Evolutionary conservation across 2,329 filamentous ascomycete genomes (phyloP).

Genomic region (Colletotrichum truncatum): DNA sequence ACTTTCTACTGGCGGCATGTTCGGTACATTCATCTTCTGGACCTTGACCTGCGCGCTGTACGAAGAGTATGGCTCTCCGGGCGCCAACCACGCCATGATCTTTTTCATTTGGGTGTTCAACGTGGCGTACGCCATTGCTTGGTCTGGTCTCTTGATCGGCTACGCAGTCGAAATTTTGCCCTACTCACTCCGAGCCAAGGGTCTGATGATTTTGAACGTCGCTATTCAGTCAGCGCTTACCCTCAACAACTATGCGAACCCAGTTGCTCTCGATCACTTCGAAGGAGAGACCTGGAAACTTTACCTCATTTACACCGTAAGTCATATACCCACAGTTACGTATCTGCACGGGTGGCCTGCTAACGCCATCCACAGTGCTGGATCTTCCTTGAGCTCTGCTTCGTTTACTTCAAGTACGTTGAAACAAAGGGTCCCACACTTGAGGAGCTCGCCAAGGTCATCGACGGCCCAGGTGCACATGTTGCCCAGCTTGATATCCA

Average conservation of each 20-base stretch:
- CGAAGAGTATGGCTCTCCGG: constrained; percentile 46
- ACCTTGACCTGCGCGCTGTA: constrained; percentile 55
- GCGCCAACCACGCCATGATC: constrained; percentile 52
- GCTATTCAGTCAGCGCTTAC: constrained; percentile 63
- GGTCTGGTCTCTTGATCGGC: constrained; percentile 65
- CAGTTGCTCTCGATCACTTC: constrained; percentile 61
- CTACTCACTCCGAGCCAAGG: constrained; percentile 60
- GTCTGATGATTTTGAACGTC: constrained; percentile 66
- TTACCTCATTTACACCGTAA: constrained; percentile 64
- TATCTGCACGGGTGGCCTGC: too few species aligned
- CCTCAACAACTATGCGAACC: constrained; percentile 64
- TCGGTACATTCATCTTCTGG: constrained; percentile 61
- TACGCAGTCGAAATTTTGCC: constrained; percentile 62
- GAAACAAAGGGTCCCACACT: constrained; percentile 72
- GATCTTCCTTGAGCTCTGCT: constrained; percentile 17
- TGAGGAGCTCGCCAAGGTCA: constrained; percentile 72
- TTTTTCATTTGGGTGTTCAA: constrained; percentile 50
- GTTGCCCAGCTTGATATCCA: constrained; percentile 55
- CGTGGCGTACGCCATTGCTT: constrained; percentile 62
- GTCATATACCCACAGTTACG: too few species aligned
- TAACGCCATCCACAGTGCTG: constrained; percentile 5
- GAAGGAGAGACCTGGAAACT: constrained; percentile 58
- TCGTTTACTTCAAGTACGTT: constrained; percentile 62
- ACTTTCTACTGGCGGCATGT: constrained; percentile 50
- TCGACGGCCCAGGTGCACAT: constrained; percentile 67